phyloP scores from a whole-genome alignment of 2,329 filamentous ascomycete species.

The Helotiales sp. region DNA sequence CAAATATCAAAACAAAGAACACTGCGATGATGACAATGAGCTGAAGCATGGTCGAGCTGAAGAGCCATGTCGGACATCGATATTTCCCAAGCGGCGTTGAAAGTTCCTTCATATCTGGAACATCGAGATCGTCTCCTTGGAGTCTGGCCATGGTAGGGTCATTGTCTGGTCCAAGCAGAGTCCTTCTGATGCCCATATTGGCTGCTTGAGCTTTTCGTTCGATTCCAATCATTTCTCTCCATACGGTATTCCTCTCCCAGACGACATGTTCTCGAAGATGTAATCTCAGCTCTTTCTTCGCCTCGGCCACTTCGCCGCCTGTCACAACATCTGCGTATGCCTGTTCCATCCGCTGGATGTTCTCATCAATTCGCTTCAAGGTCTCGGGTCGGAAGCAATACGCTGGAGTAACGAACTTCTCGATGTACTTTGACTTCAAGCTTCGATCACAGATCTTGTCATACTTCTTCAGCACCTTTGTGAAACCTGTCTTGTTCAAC shows the following conservation, averaged over 20 bases:
- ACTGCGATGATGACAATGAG: slow-evolving; percentile 69
- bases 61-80: slow-evolving; percentile 75
- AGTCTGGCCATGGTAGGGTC: slow-evolving; percentile 68
- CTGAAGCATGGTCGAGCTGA: slow-evolving; percentile 78
- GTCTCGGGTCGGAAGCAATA: slow-evolving; percentile 80
- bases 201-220: slow-evolving; percentile 94
- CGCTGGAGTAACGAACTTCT: slow-evolving; percentile 70
- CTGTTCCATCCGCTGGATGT: slow-evolving; percentile 73
- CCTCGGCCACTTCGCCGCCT: slow-evolving; percentile 72
- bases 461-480: slow-evolving; percentile 96
- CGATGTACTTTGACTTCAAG: slow-evolving; percentile 76
- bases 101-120: slow-evolving; percentile 64
- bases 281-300: slow-evolving; percentile 82
- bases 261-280: slow-evolving; percentile 96
- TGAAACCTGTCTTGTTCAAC: slow-evolving; percentile 94
- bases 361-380: slow-evolving; percentile 67
- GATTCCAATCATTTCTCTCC: slow-evolving; percentile 98
- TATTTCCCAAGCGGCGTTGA: slow-evolving; percentile 78
- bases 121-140: slow-evolving; percentile 79
- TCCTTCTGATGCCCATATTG: slow-evolving; percentile 76
- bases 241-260: slow-evolving; percentile 98
- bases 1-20: slow-evolving; percentile 71
- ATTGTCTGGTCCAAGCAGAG: slow-evolving; percentile 74
- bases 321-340: slow-evolving; percentile 83
- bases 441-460: slow-evolving; percentile 91